Percentiles rank a stretch among this genome's conserved stretches.
These are phyloP conservation scores for Phytophthora idaei DNA, from an alignment of 352 stramenopile genomes.

Conservation along the genomic window DNA sequence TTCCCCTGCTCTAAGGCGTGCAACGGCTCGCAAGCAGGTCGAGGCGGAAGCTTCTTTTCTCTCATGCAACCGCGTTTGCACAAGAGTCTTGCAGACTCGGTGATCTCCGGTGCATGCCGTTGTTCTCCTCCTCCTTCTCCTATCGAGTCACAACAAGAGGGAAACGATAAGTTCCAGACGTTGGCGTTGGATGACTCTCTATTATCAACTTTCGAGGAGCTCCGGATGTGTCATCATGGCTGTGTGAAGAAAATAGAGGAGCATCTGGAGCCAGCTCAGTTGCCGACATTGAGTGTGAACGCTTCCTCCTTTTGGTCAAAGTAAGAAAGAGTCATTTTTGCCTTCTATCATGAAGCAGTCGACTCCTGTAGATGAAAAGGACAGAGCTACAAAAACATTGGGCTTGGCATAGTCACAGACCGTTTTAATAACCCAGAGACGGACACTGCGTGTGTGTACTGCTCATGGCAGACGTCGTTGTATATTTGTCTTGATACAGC, in stretches of 20 bases:
- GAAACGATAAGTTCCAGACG: not conserved
- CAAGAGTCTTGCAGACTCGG: constrained; percentile 42
- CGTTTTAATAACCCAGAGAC: not conserved
- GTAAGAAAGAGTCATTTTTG: not conserved
- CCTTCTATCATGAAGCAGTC: no score
- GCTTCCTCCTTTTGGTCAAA: constrained; percentile 65
- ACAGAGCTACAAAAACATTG: no score
- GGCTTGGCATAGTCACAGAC: not conserved
- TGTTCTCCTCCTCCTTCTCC: constrained; percentile 32
- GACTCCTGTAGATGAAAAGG: no score
- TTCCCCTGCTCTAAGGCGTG: constrained; percentile 78
- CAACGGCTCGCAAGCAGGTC: constrained; percentile 74
- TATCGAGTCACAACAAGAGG: not conserved
- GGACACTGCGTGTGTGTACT: no score
- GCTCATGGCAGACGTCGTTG: not conserved
- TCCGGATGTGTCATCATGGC: constrained; percentile 71
- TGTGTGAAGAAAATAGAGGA: constrained; percentile 67
- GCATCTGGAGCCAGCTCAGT: constrained; percentile 37
- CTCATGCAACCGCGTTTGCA: constrained; percentile 53
- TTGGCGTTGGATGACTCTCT: constrained; percentile 1
- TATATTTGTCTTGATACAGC: not conserved
- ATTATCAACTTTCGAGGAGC: constrained; percentile 39
- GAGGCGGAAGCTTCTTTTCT: constrained; percentile 75
- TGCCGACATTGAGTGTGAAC: constrained; percentile 55
- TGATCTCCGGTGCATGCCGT: constrained; percentile 56